These are phyloP conservation scores for Ustilago loliicola DNA, from an alignment of 1,284 basidiomycete species.

Conservation along the genomic window DNA sequence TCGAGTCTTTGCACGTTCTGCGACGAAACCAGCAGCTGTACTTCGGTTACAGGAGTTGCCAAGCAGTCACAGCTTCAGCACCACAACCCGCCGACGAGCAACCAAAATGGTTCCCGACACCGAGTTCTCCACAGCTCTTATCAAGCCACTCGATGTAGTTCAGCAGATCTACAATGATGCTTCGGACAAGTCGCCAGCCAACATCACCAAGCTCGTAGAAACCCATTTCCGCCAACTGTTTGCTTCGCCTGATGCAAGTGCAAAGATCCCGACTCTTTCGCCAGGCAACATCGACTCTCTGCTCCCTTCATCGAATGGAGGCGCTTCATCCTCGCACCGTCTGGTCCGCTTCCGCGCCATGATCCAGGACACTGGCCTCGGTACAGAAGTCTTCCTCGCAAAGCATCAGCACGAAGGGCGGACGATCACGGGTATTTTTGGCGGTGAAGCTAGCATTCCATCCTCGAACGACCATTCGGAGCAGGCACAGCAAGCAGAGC, in stretches of 20 bases:
- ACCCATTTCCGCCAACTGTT: conserved; percentile 48
- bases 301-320: conserved; percentile 7
- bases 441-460: conserved; percentile 26
- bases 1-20: neutral
- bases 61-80: neutral
- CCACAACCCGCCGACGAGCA: neutral
- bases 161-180: conserved; percentile 48
- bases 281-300: conserved; percentile 26
- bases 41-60: neutral
- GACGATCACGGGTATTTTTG: conserved; percentile 55
- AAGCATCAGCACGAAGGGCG: conserved; percentile 42
- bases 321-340: conserved; percentile 43
- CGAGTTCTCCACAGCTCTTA: conserved; percentile 51
- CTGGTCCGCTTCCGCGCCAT: conserved; percentile 70
- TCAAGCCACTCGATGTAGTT: conserved; percentile 46
- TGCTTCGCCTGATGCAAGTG: conserved; percentile 36
- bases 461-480: conserved; percentile 1
- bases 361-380: conserved; percentile 71
- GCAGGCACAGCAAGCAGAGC: conserved; percentile 16
- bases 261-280: conserved; percentile 47
- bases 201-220: conserved; percentile 43
- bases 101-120: conserved; percentile 55
- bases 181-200: conserved; percentile 34
- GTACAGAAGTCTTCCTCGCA: conserved; percentile 67
- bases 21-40: neutral